Conservation (phyloP, 192 early-diverging fungal genomes). For the Chytriomyces sp. region DNA sequence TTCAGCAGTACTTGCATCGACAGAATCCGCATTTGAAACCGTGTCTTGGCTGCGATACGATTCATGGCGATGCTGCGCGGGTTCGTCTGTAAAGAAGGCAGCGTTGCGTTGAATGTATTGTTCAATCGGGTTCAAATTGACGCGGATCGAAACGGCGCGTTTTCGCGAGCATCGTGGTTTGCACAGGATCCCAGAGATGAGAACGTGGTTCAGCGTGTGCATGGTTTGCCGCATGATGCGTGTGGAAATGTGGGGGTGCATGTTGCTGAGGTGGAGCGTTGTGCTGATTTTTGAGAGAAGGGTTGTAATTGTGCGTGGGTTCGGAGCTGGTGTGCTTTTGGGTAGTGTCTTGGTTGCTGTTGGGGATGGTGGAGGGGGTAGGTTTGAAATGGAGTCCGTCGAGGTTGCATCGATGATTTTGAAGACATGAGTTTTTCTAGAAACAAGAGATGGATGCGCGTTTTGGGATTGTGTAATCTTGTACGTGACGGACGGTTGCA, state of each 20-base stretch:
- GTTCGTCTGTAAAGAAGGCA: background rate
- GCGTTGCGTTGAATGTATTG: background rate
- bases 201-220: conserved; percentile 72
- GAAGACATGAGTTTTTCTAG: background rate
- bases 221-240: conserved; percentile 78
- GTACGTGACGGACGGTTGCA: too few species aligned
- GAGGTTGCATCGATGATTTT: background rate
- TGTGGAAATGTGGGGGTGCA: conserved; percentile 78
- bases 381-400: background rate
- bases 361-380: background rate
- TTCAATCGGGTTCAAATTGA: conserved; percentile 80
- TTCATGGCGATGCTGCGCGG: too few species aligned
- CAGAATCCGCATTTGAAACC: background rate
- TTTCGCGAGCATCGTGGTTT: conserved; percentile 60
- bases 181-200: conserved; percentile 83
- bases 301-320: conserved; percentile 75
- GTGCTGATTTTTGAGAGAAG: conserved; percentile 73
- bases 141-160: conserved; percentile 83
- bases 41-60: background rate
- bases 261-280: conserved; percentile 73
- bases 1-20: background rate
- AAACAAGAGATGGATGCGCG: background rate
- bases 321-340: background rate
- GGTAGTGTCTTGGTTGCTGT: conserved; percentile 2
- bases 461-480: too few species aligned